Conservation (phyloP, 371 early-diverging fungal species). For the Choanephora cucurbitarum region DNA sequence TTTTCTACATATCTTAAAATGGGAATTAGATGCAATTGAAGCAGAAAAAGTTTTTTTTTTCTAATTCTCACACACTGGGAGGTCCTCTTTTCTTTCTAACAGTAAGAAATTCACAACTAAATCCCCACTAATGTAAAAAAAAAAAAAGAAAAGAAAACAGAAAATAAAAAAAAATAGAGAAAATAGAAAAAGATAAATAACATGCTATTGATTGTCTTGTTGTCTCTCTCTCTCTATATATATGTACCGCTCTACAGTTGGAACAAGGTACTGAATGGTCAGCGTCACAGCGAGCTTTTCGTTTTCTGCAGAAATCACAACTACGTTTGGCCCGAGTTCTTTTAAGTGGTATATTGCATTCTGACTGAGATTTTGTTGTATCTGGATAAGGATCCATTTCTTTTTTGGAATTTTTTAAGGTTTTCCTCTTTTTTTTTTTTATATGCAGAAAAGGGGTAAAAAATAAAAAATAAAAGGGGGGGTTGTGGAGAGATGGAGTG, state of each 20-base stretch:
- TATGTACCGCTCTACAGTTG: constrained; percentile 51
- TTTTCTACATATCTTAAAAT: constrained; percentile 44
- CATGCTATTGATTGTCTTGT: too few relatives aligned
- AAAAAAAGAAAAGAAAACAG: neutral
- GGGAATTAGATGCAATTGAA: neutral
- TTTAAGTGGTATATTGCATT: constrained; percentile 32
- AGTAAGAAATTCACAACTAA: constrained; percentile 48
- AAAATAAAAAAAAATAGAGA: neutral
- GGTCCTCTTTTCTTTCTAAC: constrained; percentile 55
- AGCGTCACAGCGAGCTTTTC: constrained; percentile 54
- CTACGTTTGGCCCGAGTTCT: constrained; percentile 54
- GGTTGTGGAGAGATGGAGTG: constrained; percentile 9
- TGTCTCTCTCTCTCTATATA: neutral
- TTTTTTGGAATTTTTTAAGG: constrained; percentile 2
- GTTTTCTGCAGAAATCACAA: constrained; percentile 55
- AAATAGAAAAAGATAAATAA: neutral
- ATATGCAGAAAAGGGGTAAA: constrained; percentile 3
- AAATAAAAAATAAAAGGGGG: constrained; percentile 16
- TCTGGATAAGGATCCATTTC: neutral
- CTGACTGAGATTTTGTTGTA: neutral
- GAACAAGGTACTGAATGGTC: constrained; percentile 51
- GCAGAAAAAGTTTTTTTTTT: neutral
- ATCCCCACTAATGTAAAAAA: constrained; percentile 42
- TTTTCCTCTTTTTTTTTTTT: constrained; percentile 9
- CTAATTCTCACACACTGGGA: constrained; percentile 45